Conservation (phyloP, 306 rosid species). For the Castanea sativa region DNA sequence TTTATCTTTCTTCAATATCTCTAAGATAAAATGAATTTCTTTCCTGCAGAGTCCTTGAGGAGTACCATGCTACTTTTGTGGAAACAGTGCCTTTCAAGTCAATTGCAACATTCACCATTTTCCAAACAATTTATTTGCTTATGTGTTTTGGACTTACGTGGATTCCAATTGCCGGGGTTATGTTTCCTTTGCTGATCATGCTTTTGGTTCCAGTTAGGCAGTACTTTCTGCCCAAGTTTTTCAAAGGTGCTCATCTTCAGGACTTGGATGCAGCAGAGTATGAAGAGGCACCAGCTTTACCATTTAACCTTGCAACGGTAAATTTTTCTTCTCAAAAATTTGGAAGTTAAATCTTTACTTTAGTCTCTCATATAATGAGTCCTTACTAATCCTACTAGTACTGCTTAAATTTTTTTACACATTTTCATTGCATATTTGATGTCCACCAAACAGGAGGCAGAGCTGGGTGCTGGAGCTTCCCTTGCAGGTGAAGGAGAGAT, state of each 20-base stretch:
- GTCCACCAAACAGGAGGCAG: slow-evolving; percentile 60
- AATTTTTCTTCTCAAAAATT: slow-evolving; percentile 10
- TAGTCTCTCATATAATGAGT: neutral
- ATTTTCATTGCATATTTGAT: neutral
- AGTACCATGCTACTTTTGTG: slow-evolving; percentile 90
- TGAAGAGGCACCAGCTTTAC: slow-evolving; percentile 86
- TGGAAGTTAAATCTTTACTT: neutral
- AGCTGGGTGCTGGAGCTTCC: slow-evolving; percentile 63
- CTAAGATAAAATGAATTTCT: slow-evolving; percentile 10
- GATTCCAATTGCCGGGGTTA: slow-evolving; percentile 93
- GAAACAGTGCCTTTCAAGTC: slow-evolving; percentile 97
- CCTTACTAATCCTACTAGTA: neutral
- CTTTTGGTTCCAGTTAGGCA: slow-evolving; percentile 87
- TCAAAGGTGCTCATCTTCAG: slow-evolving; percentile 92
- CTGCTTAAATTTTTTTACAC: neutral
- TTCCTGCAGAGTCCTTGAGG: slow-evolving; percentile 85
- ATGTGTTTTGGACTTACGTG: slow-evolving; percentile 92
- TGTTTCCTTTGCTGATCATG: slow-evolving; percentile 98
- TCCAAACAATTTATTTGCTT: slow-evolving; percentile 80
- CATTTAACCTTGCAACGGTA: slow-evolving; percentile 76
- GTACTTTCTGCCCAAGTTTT: slow-evolving; percentile 81
- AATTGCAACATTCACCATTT: slow-evolving; percentile 68
- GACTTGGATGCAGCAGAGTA: slow-evolving; percentile 95
- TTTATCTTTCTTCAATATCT: neutral
- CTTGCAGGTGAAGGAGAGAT: slow-evolving; percentile 69